phyloP scores from a whole-genome alignment of 345 rosid genomes.

The Jatropha curcas region DNA sequence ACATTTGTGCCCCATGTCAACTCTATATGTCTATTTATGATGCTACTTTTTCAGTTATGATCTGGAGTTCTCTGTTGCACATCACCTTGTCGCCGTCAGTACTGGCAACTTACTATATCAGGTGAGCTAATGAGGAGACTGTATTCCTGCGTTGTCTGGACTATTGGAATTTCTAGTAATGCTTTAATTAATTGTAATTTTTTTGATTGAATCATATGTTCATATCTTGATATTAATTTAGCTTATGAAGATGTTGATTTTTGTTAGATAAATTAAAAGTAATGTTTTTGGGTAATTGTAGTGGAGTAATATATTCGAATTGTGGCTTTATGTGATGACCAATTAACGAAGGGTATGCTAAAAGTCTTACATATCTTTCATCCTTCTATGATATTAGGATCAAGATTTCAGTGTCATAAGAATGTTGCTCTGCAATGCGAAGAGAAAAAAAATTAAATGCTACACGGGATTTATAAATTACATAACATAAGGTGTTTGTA shows the following conservation, averaged over 20 bases:
- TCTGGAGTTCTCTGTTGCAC: slow-evolving; percentile 94
- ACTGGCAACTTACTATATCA: slow-evolving; percentile 79
- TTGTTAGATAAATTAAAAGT: not conserved
- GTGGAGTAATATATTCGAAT: not conserved
- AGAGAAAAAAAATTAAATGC: not conserved
- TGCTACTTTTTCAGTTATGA: slow-evolving; percentile 61
- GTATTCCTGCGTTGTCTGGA: slow-evolving; percentile 16
- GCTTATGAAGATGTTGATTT: not conserved
- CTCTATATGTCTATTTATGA: not conserved
- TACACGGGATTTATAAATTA: too few species aligned
- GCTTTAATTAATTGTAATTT: not conserved
- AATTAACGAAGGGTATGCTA: not conserved
- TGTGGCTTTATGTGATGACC: not conserved
- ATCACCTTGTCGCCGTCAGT: slow-evolving; percentile 87
- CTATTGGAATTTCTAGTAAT: not conserved
- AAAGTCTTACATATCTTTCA: not conserved
- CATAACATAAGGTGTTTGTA: not conserved
- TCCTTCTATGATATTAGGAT: too few species aligned
- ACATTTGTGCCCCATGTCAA: not conserved
- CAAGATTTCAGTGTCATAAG: not conserved
- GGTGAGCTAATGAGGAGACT: slow-evolving; percentile 47
- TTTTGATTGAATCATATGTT: not conserved
- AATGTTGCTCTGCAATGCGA: not conserved
- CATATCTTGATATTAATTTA: not conserved
- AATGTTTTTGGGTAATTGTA: not conserved